Conservation (phyloP, 202 grass and related monocot genomes). For the Carex arenaria region DNA sequence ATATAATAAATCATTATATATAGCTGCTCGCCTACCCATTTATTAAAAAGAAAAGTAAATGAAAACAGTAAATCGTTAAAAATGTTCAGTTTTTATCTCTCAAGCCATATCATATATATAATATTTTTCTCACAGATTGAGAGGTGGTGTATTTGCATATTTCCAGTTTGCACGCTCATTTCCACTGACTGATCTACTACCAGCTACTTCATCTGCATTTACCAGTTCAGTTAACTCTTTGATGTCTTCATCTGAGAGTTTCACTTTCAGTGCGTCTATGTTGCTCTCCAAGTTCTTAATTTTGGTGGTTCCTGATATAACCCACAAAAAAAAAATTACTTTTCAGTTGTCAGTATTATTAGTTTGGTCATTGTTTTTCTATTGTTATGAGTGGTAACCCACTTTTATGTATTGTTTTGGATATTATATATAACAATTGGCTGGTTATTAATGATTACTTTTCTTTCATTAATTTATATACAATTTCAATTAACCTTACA, state of each 20-base stretch:
- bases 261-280: constrained; percentile 51
- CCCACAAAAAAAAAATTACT: not conserved
- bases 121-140: not conserved
- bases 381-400: too few species aligned
- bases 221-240: constrained; percentile 47
- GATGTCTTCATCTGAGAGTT: constrained; percentile 45
- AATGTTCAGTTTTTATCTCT: not conserved
- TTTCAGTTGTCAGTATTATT: not conserved
- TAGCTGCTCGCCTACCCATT: too few species aligned
- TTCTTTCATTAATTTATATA: not conserved
- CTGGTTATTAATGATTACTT: not conserved
- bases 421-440: too few species aligned
- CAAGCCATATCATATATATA: too few species aligned
- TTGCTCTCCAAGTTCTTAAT: constrained; percentile 72
- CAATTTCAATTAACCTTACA: not conserved
- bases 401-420: too few species aligned
- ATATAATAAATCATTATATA: not conserved
- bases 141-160: constrained; percentile 49
- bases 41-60: too few species aligned
- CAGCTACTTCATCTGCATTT: constrained; percentile 42
- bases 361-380: not conserved
- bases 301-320: constrained; percentile 65
- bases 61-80: too few species aligned
- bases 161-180: constrained; percentile 26
- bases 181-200: constrained; percentile 28